Conservation (phyloP, 75 land plant species). For the Azolla pinnata region DNA sequence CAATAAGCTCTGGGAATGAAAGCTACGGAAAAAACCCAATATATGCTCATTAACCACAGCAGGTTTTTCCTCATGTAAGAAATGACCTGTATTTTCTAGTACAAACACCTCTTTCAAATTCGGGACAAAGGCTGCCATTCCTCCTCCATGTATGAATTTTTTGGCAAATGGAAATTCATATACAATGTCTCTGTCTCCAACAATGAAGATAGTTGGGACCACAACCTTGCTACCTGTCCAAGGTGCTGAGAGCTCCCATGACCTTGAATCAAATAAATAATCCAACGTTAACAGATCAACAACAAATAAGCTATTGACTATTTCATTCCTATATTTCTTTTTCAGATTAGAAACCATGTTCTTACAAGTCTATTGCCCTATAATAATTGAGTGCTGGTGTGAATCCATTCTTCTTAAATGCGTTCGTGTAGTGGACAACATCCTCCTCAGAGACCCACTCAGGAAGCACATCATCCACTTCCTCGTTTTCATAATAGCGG, state of each 20-base stretch:
- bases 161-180: conserved; percentile 19
- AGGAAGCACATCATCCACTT: conserved; percentile 12
- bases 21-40: conserved; percentile 18
- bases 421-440: conserved; percentile 14
- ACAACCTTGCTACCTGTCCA: conserved; percentile 29
- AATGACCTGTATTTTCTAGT: conserved; percentile 34
- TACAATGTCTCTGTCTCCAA: conserved; percentile 37
- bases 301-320: too few species aligned
- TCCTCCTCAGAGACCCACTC: conserved; percentile 28
- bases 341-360: too few species aligned
- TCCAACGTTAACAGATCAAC: too few species aligned
- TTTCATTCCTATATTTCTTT: too few species aligned
- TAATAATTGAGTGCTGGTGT: neutral
- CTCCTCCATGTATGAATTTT: conserved; percentile 19
- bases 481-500: conserved; percentile 10
- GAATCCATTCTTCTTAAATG: conserved; percentile 14
- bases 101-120: conserved; percentile 31
- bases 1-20: too few species aligned
- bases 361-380: neutral
- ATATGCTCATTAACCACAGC: conserved; percentile 29
- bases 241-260: conserved; percentile 39
- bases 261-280: too few species aligned
- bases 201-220: conserved; percentile 28
- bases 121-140: conserved; percentile 31
- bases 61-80: conserved; percentile 43